These are phyloP conservation scores for Tetrahymena elliotti DNA, from an alignment of 73 alveolate genomes.

Conservation along the genomic window DNA sequence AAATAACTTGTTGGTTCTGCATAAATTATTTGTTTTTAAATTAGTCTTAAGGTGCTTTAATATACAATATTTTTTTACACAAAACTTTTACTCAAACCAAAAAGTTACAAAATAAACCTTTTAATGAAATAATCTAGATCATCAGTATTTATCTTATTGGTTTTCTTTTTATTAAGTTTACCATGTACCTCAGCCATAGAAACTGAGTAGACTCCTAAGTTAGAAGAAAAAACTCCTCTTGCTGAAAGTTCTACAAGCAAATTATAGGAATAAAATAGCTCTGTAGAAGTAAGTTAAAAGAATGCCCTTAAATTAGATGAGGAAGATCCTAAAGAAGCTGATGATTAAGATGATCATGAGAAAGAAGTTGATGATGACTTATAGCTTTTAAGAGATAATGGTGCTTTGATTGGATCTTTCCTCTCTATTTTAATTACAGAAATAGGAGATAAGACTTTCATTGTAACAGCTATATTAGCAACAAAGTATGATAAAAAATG, in stretches of 20 bases:
- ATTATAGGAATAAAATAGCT: not conserved
- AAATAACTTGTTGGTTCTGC: not conserved
- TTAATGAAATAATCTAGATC: not conserved
- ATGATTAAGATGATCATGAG: not conserved
- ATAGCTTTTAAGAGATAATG: not conserved
- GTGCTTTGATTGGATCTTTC: not conserved
- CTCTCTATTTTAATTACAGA: not conserved
- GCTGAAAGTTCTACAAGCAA: not conserved
- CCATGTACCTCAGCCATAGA: not conserved
- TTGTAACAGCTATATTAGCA: not conserved
- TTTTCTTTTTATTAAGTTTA: not conserved
- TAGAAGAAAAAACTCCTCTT: not conserved
- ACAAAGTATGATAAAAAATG: not conserved
- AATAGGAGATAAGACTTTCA: not conserved
- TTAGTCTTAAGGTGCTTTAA: too few species aligned
- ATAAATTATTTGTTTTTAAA: too few species aligned
- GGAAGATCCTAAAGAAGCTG: not conserved
- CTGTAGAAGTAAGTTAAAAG: not conserved
- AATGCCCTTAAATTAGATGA: not conserved
- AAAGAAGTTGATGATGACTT: not conserved
- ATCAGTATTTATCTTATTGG: too few species aligned
- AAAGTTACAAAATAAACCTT: not conserved
- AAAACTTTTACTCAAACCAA: not conserved
- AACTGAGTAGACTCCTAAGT: not conserved
- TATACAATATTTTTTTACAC: not conserved